These are phyloP conservation scores for Pseudogymnoascus sp. DNA, from an alignment of 2,329 filamentous ascomycete species.

Conservation along the genomic window DNA sequence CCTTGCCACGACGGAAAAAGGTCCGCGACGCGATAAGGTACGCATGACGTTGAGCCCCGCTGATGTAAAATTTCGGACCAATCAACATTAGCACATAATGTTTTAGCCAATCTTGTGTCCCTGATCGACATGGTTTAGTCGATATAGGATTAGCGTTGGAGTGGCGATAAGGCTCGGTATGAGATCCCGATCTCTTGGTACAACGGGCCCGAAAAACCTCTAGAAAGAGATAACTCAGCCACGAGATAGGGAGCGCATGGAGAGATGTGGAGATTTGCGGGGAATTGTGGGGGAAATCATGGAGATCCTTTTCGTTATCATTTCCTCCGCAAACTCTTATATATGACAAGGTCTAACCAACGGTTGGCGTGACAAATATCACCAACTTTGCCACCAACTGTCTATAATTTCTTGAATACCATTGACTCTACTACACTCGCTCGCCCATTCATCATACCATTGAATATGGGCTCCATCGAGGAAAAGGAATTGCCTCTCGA, in stretches of 20 bases:
- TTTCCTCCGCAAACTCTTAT: slow-evolving; percentile 4
- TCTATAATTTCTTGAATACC: neutral
- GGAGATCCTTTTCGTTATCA: neutral
- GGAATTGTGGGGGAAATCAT: slow-evolving; percentile 2
- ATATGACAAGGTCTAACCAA: slow-evolving; percentile 1
- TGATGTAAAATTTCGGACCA: neutral
- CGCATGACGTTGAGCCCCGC: neutral
- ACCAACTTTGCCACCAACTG: neutral
- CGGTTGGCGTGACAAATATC: slow-evolving; percentile 1
- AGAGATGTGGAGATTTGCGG: neutral
- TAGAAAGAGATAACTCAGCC: neutral
- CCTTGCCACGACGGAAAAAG: neutral
- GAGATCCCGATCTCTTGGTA: slow-evolving; percentile 4
- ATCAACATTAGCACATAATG: neutral
- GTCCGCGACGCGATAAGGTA: neutral
- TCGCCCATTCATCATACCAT: neutral
- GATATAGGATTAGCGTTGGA: neutral
- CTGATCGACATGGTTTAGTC: neutral
- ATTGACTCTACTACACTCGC: neutral
- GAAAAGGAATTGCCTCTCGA: neutral
- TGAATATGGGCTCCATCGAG: neutral
- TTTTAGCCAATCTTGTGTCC: neutral
- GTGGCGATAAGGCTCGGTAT: slow-evolving; percentile 3
- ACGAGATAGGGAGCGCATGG: slow-evolving; percentile 5
- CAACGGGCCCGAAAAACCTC: neutral